Percentiles rank a stretch among this genome's conserved stretches.
Evolutionary conservation across 352 stramenopile genomes (phyloP).

Genomic region (Globisporangium camurandrum): DNA sequence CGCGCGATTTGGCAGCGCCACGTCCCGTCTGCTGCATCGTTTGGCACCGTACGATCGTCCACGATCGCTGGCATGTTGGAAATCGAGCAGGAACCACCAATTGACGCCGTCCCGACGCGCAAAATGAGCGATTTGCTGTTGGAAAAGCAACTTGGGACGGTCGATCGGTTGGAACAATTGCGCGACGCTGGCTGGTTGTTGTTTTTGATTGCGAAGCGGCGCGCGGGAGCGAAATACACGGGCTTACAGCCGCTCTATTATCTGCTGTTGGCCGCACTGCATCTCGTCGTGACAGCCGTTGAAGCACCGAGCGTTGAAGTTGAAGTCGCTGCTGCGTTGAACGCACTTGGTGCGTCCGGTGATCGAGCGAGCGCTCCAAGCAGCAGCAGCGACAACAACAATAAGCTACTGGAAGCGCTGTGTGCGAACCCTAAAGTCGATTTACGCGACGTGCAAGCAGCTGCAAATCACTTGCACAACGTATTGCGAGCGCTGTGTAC

Average conservation of each 20-base stretch:
- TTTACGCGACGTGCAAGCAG: conserved; percentile 31
- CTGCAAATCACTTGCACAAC: conserved; percentile 25
- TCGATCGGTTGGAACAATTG: conserved; percentile 22
- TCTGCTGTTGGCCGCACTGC: conserved; percentile 64
- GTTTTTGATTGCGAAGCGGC: conserved; percentile 55
- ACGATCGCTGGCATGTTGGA: no score
- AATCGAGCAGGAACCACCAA: conserved; percentile 10
- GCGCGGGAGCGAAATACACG: conserved; percentile 31
- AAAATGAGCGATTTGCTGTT: conserved; percentile 13
- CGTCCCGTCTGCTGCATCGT: conserved; percentile 11
- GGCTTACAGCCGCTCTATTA: conserved; percentile 71
- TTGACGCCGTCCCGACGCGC: no score
- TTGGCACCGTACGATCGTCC: no score
- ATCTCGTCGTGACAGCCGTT: conserved; percentile 46
- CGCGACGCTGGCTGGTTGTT: conserved; percentile 70
- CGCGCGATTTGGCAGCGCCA: conserved; percentile 49
- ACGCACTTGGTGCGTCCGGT: conserved; percentile 37
- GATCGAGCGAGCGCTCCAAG: not conserved
- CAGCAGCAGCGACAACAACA: conserved; percentile 11
- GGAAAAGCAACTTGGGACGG: conserved; percentile 2
- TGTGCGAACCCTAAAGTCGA: conserved; percentile 45
- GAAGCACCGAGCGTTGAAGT: conserved; percentile 50
- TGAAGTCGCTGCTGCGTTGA: conserved; percentile 71
- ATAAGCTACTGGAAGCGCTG: conserved; percentile 33
- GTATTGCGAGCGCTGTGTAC: conserved; percentile 32